Evolutionary conservation across 176 grass and related monocot species (phyloP).

Genomic region (Urochloa ruziziensis): DNA sequence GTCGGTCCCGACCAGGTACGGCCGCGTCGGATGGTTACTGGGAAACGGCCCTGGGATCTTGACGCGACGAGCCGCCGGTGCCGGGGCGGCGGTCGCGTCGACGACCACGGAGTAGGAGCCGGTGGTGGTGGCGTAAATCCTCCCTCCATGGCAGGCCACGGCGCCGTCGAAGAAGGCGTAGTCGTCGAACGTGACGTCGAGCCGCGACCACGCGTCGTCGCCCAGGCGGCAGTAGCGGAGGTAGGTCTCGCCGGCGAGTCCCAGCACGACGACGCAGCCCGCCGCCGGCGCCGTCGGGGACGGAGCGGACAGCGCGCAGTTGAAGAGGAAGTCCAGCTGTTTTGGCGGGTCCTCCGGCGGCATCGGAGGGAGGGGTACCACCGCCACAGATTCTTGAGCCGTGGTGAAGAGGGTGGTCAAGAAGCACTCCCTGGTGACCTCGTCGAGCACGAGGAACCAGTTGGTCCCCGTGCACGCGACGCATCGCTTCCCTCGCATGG

Average conservation of each 20-base stretch:
- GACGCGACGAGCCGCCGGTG: background rate
- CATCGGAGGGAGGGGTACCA: background rate
- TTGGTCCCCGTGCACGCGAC: background rate
- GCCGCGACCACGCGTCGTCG: background rate
- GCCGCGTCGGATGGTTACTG: background rate
- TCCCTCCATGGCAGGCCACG: background rate
- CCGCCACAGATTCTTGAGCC: background rate
- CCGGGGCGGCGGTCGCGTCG: background rate
- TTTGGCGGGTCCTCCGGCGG: background rate
- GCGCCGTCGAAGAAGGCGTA: background rate
- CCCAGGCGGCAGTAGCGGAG: background rate
- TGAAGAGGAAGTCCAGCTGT: background rate
- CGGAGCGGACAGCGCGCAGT: background rate
- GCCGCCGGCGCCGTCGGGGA: background rate
- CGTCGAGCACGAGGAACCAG: slow-evolving; percentile 6
- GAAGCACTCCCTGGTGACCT: background rate
- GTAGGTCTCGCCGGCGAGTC: background rate
- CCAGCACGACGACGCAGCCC: background rate
- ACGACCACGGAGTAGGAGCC: background rate
- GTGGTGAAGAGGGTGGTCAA: background rate
- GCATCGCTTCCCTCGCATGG: background rate
- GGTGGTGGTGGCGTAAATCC: background rate
- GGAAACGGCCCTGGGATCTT: background rate
- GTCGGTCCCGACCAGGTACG: background rate
- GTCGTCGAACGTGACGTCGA: background rate